Percentiles rank a stretch among this genome's conserved stretches.
These are phyloP conservation scores for Syzygium aromaticum DNA, from an alignment of 345 rosid species.

Conservation along the genomic window DNA sequence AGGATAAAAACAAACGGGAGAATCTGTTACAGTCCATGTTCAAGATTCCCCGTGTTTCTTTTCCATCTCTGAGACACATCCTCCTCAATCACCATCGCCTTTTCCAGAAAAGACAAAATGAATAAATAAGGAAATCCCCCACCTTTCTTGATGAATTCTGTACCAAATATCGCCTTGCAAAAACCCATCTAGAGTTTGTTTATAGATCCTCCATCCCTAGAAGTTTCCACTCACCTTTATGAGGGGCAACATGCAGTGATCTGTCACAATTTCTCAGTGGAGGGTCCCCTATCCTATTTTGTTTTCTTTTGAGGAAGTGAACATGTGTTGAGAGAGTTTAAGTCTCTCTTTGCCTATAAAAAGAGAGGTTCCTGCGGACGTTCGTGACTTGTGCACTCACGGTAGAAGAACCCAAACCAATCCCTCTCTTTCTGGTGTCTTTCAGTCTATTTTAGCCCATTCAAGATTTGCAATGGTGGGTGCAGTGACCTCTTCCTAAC, in stretches of 20 bases:
- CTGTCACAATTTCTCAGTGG: slow-evolving; percentile 25
- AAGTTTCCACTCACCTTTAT: slow-evolving; percentile 19
- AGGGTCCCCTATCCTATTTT: slow-evolving; percentile 7
- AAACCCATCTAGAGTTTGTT: background rate
- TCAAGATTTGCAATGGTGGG: background rate
- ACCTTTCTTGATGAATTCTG: background rate
- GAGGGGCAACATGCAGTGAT: slow-evolving; percentile 9
- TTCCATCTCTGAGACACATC: background rate
- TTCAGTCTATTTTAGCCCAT: background rate
- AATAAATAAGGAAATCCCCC: background rate
- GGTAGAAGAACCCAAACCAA: background rate
- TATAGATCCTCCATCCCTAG: background rate
- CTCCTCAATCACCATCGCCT: slow-evolving; percentile 25
- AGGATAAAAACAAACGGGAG: background rate
- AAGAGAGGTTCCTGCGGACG: background rate
- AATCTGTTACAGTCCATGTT: slow-evolving; percentile 4
- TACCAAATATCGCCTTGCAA: background rate
- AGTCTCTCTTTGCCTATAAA: slow-evolving; percentile 25
- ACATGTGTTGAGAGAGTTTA: background rate
- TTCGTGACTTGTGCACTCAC: background rate
- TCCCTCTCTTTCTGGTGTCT: background rate
- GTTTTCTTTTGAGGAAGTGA: background rate
- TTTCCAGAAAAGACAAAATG: background rate
- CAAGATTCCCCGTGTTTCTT: slow-evolving; percentile 7
- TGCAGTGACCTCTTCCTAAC: background rate